These are phyloP conservation scores for Aspergillus aculeatinus DNA, from an alignment of 2,329 filamentous ascomycete species.

Conservation along the genomic window DNA sequence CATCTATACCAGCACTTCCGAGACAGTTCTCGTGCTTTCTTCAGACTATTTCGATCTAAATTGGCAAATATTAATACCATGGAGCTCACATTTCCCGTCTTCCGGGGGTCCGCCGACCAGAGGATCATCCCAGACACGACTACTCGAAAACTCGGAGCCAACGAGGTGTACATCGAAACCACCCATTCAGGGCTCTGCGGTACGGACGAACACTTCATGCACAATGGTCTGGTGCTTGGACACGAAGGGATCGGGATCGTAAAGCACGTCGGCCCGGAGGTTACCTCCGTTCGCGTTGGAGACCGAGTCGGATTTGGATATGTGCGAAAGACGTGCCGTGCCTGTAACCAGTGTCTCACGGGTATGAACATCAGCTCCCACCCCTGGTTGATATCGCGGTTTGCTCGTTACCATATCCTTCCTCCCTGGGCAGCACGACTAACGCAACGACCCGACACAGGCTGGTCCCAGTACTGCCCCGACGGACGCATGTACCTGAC, in stretches of 20 bases:
- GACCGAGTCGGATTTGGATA: conserved; percentile 37
- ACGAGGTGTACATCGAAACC: conserved; percentile 21
- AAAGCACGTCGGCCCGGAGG: conserved; percentile 46
- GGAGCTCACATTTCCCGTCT: conserved; percentile 14
- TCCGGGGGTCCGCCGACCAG: conserved; percentile 19
- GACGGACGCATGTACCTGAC: conserved; percentile 27
- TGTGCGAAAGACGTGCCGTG: conserved; percentile 27
- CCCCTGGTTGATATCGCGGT: too few relatives aligned
- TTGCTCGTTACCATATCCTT: background rate
- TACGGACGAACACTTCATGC: conserved; percentile 22
- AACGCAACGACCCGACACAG: background rate
- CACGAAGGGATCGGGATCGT: conserved; percentile 57
- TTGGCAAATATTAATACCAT: too few relatives aligned
- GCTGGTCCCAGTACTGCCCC: conserved; percentile 26
- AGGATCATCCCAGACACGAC: conserved; percentile 12
- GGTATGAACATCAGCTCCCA: conserved; percentile 7
- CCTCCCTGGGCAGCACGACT: too few relatives aligned
- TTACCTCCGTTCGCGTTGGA: conserved; percentile 46
- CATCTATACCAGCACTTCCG: too few relatives aligned
- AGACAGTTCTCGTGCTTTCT: too few relatives aligned
- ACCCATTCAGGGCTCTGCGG: conserved; percentile 26
- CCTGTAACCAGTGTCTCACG: conserved; percentile 31
- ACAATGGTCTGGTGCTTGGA: conserved; percentile 39
- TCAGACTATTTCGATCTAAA: too few relatives aligned
- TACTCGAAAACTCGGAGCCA: conserved; percentile 7